Conservation (phyloP, 805 yeast species). For the Candida glaebosa region DNA sequence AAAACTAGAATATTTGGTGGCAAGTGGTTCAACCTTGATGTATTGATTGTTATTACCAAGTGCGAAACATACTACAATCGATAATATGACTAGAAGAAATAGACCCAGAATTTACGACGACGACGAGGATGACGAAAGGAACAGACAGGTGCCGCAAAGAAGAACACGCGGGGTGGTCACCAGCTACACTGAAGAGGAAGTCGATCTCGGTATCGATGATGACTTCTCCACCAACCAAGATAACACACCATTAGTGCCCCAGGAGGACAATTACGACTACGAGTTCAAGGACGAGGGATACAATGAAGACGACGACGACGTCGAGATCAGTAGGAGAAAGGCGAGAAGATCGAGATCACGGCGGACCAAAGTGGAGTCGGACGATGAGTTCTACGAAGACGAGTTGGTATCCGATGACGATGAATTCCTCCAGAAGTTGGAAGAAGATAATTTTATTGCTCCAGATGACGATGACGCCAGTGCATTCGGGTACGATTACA, state of each 20-base stretch:
- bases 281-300: conserved; percentile 9
- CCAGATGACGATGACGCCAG: conserved; percentile 29
- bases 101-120: conserved; percentile 10
- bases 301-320: conserved; percentile 9
- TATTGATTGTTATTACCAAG: not conserved
- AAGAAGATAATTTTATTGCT: conserved; percentile 34
- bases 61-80: conserved; percentile 3
- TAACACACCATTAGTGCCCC: not conserved
- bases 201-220: conserved; percentile 5
- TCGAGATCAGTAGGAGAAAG: conserved; percentile 6
- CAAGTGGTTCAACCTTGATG: not conserved
- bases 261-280: conserved; percentile 10
- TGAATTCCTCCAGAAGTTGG: conserved; percentile 27
- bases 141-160: conserved; percentile 6
- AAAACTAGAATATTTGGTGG: not conserved
- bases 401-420: conserved; percentile 16
- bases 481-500: not conserved
- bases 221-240: not conserved
- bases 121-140: conserved; percentile 9
- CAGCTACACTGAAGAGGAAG: conserved; percentile 5
- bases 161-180: conserved; percentile 6
- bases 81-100: conserved; percentile 18
- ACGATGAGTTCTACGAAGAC: conserved; percentile 12
- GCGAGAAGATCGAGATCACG: conserved; percentile 10
- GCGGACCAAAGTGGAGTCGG: conserved; percentile 7